Base-by-base conservation (phyloP, 805 yeast species). In the Teunomyces atbi region DNA sequence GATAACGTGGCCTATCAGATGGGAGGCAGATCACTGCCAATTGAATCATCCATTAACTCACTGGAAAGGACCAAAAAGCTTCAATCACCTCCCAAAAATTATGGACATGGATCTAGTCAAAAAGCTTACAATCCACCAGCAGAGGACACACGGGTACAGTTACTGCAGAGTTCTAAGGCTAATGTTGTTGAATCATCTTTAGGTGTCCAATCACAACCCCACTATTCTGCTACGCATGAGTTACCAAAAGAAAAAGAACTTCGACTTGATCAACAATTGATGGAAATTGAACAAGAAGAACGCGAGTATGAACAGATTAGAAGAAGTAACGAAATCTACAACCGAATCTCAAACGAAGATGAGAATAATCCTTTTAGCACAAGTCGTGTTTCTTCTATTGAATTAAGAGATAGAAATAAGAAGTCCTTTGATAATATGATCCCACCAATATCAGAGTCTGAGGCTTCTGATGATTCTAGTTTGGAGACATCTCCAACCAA, bases 401-500 rank as follows among this genome's bases (percentile, higher is more conserved):
- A 36, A 21, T 21, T 36, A 15, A 36, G 39, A 12, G 39, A 36
- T 21, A 36, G 23, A n/a, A 21, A 36, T 36, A 42, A 42, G 13
- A 35, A 42, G 27, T 42, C 48, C 2, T n/a, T 41, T 11, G 48
- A 45, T 21, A 39, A 45, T 36, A 36, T 27, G 23, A 12, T 45
- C 13, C 45, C 42, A 5, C 48, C 45, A 16, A 41, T 41, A n/a
- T 37, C 47, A 1, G 47, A 44, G 16, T 36, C 38, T 11, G 49
- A 44, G 11, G 40, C 18, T 30, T 45, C 51, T 5, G 48, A 46
- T 28, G 45, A 41, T 4, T 44, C 45, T 8, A 51, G 52, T 28
- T 36, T 50, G 12, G 53, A 48, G 11, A 50, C 51, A 0, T 48
- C 52, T 1, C 56, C 56, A 12, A 48, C 46, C 7, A 52, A 52